A percentile compares a stretch with the other conserved stretches of the same genome.
These are phyloP conservation scores for Barnettozyma salicaria DNA, from an alignment of 805 yeast species.

Conservation along the genomic window DNA sequence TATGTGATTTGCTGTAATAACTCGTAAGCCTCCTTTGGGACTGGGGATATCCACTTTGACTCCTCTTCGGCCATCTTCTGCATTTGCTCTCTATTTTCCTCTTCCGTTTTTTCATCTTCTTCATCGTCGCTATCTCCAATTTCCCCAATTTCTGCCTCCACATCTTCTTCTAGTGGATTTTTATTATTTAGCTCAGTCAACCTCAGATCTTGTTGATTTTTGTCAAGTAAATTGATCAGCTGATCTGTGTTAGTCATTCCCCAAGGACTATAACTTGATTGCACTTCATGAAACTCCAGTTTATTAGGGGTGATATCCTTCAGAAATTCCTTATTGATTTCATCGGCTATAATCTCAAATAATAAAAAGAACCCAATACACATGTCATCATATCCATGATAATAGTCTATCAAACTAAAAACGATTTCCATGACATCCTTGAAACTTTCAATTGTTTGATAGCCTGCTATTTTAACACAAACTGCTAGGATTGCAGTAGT, in stretches of 20 bases:
- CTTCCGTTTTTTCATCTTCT: conserved; percentile 26
- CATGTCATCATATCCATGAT: conserved; percentile 72
- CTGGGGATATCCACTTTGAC: conserved; percentile 56
- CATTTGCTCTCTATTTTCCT: conserved; percentile 21
- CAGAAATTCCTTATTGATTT: conserved; percentile 37
- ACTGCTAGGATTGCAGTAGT: conserved; percentile 66
- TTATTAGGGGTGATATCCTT: conserved; percentile 12
- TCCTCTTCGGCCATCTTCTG: conserved; percentile 27
- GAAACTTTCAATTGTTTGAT: conserved; percentile 54
- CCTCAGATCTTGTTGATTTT: conserved; percentile 26
- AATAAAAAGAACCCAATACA: conserved; percentile 70
- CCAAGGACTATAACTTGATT: conserved; percentile 25
- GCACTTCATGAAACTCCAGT: conserved; percentile 21
- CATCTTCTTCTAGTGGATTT: conserved; percentile 32
- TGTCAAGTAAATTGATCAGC: conserved; percentile 39
- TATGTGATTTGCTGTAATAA: conserved; percentile 54
- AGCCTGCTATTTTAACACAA: conserved; percentile 65
- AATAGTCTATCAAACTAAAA: conserved; percentile 73
- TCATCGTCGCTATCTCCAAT: conserved; percentile 31
- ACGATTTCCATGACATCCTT: conserved; percentile 69
- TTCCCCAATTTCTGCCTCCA: conserved; percentile 31
- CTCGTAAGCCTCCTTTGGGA: conserved; percentile 56
- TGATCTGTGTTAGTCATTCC: conserved; percentile 44
- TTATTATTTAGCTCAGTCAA: conserved; percentile 27
- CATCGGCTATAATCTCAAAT: conserved; percentile 53